Evolutionary conservation across 352 stramenopile species (phyloP), one percentile per base, ranked within the genome.

Genomic region (Ophiocytium majus): DNA sequence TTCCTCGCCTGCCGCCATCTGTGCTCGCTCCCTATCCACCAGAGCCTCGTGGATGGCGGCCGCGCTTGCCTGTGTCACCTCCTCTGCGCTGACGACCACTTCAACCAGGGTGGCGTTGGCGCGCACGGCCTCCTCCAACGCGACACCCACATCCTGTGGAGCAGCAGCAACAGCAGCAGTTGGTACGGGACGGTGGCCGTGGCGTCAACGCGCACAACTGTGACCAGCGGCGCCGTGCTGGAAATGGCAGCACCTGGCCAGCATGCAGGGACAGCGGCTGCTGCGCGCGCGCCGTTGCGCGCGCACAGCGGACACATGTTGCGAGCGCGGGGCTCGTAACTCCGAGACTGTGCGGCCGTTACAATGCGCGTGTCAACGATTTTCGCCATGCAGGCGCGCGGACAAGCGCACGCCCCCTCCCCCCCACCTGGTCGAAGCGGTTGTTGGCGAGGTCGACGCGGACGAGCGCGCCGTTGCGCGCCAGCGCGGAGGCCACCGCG

Each of bases 81-180:
- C 85, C 66, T 66, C 85, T 14, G 31, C 33, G 36, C 80, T 86
- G 5, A 80, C 81, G 0, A 36, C 34, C 31, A 88, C 31, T 50
- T 63, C 37, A 10, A 71, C 36, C 17, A 88, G 50, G 50, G 78
- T 83, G 31, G 84, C 76, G 64, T 88, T 88, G 28, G 83, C 75
- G 10, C 78, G 71, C 17, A 88, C 76, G 0, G 83, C 74, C 28
- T 83, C 78, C 78, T 86, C 80, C n/a, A 88, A 32, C 33, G 82
- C 85, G 34, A 85, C 63, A 28, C 85, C 85, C 19, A 88, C 85
- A 37, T 88, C 85, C 74, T 88, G 66, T 31, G 83, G 74, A 81
- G 82, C 74, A n/a, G n/a, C n/a, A n/a, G n/a, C n/a, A n/a, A n/a
- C n/a, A n/a, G n/a, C n/a, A n/a, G n/a, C n/a, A n/a, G n/a, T n/a